Percentiles rank a stretch among this genome's conserved stretches.
Evolutionary conservation across 2,329 filamentous ascomycete species (phyloP).

Genomic region (Diatrype stigma): DNA sequence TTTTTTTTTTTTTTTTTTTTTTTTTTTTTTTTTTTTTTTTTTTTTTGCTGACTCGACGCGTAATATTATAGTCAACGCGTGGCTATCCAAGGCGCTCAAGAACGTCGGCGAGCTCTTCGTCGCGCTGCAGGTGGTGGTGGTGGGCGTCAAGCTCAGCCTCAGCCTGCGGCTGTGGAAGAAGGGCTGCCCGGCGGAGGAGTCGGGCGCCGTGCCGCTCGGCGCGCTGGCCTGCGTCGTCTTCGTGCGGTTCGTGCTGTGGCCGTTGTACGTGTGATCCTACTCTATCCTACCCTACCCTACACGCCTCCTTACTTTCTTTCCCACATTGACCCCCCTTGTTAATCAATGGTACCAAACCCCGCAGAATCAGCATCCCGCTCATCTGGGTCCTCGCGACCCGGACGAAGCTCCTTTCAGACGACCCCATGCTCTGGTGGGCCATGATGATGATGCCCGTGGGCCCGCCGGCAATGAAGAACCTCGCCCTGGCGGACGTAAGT

Average conservation of each 20-base stretch:
- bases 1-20: too few relatives aligned
- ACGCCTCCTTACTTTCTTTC: neutral
- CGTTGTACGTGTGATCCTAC: constrained; percentile 25
- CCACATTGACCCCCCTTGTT: neutral
- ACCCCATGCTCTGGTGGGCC: constrained; percentile 55
- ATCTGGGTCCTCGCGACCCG: constrained; percentile 45
- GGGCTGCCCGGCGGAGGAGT: constrained; percentile 31
- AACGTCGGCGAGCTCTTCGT: constrained; percentile 57
- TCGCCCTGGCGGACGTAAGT: constrained; percentile 41
- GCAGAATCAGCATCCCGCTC: constrained; percentile 41
- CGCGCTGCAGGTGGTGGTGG: constrained; percentile 52
- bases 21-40: too few relatives aligned
- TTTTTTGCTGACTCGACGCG: too few relatives aligned
- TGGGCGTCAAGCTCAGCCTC: constrained; percentile 52
- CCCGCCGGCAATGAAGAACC: constrained; percentile 50
- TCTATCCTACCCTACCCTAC: neutral
- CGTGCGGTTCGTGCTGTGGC: constrained; percentile 52
- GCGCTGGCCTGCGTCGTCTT: constrained; percentile 42
- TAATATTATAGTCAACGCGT: too few relatives aligned
- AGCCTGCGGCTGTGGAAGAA: constrained; percentile 44
- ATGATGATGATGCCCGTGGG: constrained; percentile 58
- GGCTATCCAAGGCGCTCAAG: constrained; percentile 49
- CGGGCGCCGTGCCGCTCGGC: constrained; percentile 36
- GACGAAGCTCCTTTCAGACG: constrained; percentile 40
- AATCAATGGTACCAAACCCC: neutral